Percentiles rank a stretch among this genome's conserved stretches.
Evolutionary conservation across 257 asterid genomes (phyloP).

Genomic region (Solanum sparsipilum): DNA sequence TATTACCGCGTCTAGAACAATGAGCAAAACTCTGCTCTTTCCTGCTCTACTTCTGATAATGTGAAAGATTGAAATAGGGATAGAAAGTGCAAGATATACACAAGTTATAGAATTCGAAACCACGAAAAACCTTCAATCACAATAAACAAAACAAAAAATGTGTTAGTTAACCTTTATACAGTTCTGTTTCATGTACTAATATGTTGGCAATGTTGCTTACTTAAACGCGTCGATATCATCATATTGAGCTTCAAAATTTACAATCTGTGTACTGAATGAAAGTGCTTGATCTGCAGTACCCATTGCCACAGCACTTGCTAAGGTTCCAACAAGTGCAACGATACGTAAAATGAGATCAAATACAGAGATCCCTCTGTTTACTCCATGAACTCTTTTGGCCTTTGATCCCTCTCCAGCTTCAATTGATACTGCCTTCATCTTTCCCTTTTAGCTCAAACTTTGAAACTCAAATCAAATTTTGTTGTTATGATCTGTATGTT

Average conservation of each 20-base stretch:
- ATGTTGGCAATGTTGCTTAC: constrained; percentile 12
- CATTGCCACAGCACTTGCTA: constrained; percentile 69
- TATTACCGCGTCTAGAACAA: constrained; percentile 48
- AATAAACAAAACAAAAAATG: background rate
- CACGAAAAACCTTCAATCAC: constrained; percentile 41
- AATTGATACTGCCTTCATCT: constrained; percentile 33
- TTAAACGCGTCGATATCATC: constrained; percentile 54
- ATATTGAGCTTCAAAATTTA: constrained; percentile 54
- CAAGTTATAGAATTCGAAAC: constrained; percentile 45
- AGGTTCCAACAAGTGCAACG: constrained; percentile 43
- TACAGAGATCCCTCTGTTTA: constrained; percentile 38
- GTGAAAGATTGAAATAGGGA: constrained; percentile 52
- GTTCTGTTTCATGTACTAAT: background rate
- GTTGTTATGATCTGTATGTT: background rate
- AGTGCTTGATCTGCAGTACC: constrained; percentile 63
- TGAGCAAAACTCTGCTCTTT: constrained; percentile 45
- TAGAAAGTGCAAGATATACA: constrained; percentile 55
- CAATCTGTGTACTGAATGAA: constrained; percentile 46
- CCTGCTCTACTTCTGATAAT: constrained; percentile 43
- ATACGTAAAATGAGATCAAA: constrained; percentile 49
- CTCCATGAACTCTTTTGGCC: background rate
- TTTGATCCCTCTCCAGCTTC: constrained; percentile 16
- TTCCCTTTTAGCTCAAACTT: background rate
- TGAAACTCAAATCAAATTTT: background rate
- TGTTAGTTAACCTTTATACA: background rate